Conservation (phyloP, 2,329 filamentous ascomycete species). For the Exophiala calicioides region DNA sequence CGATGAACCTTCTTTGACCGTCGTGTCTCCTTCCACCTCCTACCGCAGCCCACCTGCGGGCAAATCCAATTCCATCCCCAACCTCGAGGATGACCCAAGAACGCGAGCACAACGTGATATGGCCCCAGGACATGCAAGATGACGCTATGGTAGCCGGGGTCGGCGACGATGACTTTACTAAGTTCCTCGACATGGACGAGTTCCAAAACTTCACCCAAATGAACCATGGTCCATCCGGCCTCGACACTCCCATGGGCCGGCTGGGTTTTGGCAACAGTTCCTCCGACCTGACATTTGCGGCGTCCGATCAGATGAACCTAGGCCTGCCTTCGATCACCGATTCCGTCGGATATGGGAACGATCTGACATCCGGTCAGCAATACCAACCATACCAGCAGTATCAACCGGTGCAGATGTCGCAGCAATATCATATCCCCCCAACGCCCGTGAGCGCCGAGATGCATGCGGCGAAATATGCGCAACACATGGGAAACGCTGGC, state of each 20-base stretch:
- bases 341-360: constrained; percentile 15
- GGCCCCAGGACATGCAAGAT: constrained; percentile 43
- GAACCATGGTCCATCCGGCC: constrained; percentile 41
- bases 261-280: constrained; percentile 37
- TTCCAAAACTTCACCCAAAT: constrained; percentile 44
- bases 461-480: constrained; percentile 45
- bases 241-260: constrained; percentile 41
- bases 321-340: constrained; percentile 29
- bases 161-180: constrained; percentile 51
- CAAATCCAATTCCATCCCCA: background rate
- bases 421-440: constrained; percentile 39
- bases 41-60: constrained; percentile 15
- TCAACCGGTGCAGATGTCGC: constrained; percentile 32
- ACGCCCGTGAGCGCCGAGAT: constrained; percentile 53
- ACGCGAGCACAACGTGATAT: constrained; percentile 32
- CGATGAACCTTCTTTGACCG: constrained; percentile 22
- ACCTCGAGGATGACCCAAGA: constrained; percentile 30
- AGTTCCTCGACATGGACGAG: constrained; percentile 51
- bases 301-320: constrained; percentile 27
- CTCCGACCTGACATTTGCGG: constrained; percentile 16
- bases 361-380: constrained; percentile 32
- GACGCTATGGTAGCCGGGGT: constrained; percentile 42
- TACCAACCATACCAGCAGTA: constrained; percentile 33
- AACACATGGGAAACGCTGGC: constrained; percentile 41
- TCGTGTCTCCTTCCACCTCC: constrained; percentile 26